Conservation (phyloP, 495 filamentous ascomycete species). For the Tuber melanosporum region DNA sequence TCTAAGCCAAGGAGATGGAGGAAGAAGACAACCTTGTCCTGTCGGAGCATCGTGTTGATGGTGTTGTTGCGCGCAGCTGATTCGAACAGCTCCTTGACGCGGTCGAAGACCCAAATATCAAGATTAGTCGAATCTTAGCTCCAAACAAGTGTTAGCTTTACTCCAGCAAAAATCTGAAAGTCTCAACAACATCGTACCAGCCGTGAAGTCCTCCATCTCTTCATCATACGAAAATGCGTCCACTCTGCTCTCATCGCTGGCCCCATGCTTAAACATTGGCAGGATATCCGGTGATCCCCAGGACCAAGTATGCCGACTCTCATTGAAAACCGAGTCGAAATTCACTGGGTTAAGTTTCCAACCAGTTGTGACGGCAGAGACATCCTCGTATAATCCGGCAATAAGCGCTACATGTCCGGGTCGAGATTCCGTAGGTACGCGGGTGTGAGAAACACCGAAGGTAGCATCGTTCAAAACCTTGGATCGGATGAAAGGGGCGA, state of each 20-base stretch:
- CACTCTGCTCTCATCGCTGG: conserved; percentile 68
- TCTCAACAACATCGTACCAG: conserved; percentile 33
- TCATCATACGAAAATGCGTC: conserved; percentile 76
- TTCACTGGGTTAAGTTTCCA: conserved; percentile 99
- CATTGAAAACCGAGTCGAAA: conserved; percentile 98
- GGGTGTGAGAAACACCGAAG: conserved; percentile 96
- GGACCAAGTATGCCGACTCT: conserved; percentile 93
- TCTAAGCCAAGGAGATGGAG: conserved; percentile 94
- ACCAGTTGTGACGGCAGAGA: conserved; percentile 92
- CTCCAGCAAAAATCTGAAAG: neutral
- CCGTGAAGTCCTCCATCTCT: conserved; percentile 83
- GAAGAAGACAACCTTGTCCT: conserved; percentile 93
- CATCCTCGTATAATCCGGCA: conserved; percentile 95
- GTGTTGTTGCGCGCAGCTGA: conserved; percentile 69
- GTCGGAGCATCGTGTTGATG: conserved; percentile 62
- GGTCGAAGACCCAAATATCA: conserved; percentile 94
- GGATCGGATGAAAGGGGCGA: conserved; percentile 87
- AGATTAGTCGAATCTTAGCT: conserved; percentile 62
- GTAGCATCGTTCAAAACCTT: conserved; percentile 84
- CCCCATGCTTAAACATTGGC: conserved; percentile 93
- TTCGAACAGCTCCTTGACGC: conserved; percentile 76
- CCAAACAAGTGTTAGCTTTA: conserved; percentile 10
- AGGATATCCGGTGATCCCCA: conserved; percentile 99
- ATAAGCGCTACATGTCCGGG: conserved; percentile 98
- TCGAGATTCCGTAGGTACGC: conserved; percentile 93